These are phyloP conservation scores for Emydomyces testavorans DNA, from an alignment of 2,329 filamentous ascomycete species.

Conservation along the genomic window DNA sequence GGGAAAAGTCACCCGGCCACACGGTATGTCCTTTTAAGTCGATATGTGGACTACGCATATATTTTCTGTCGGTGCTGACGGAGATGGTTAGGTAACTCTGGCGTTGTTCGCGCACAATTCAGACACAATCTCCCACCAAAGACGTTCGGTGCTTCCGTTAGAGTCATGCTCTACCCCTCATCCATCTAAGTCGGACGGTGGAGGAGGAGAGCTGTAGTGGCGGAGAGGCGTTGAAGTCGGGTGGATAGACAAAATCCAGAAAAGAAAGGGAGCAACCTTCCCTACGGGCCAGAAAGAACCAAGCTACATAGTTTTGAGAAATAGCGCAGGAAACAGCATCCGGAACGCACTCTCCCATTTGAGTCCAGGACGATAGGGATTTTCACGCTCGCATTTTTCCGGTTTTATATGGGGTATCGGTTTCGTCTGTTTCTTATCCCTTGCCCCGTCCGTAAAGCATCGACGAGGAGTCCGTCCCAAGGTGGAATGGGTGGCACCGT, in stretches of 20 bases:
- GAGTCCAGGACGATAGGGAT: constrained; percentile 2
- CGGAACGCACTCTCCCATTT: neutral
- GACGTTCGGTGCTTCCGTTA: constrained; percentile 91
- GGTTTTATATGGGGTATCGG: constrained; percentile 8
- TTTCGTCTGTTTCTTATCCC: constrained; percentile 5
- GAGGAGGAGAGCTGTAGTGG: neutral
- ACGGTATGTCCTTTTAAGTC: constrained; percentile 52
- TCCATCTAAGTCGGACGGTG: constrained; percentile 62
- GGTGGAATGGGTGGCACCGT: constrained; percentile 3
- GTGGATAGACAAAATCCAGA: neutral
- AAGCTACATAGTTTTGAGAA: constrained; percentile 1
- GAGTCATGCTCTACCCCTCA: constrained; percentile 96
- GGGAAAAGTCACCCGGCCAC: constrained; percentile 93
- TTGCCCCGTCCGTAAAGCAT: constrained; percentile 1
- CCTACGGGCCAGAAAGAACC: neutral
- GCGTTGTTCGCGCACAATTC: constrained; percentile 97
- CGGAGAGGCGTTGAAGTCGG: neutral
- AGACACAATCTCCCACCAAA: constrained; percentile 87
- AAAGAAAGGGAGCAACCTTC: neutral
- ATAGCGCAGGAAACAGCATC: neutral
- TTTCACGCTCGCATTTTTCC: constrained; percentile 4
- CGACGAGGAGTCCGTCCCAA: constrained; percentile 7
- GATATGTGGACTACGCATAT: neutral
- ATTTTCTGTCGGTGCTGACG: constrained; percentile 4
- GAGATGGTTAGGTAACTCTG: constrained; percentile 66